Evolutionary conservation across 768 basidiomycete genomes (phyloP), one percentile per base, ranked within the genome.

Genomic region (Amanita molliuscula): DNA sequence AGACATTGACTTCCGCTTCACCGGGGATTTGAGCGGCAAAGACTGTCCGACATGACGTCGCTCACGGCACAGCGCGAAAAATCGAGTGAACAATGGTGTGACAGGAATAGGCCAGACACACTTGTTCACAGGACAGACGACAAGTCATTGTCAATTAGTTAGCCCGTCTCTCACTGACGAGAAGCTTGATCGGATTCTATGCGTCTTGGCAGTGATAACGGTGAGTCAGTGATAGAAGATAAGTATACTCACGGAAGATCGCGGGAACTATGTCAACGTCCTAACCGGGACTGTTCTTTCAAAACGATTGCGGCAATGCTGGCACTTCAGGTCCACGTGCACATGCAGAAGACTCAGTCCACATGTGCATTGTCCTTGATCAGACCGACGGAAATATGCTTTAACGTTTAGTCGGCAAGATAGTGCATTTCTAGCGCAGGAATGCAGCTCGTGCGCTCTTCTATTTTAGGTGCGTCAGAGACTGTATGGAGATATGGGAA

Each of bases 161-260:
- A 20, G 9, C 18, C 15, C 20, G 13, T 20, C 21, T 33, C 18
- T 34, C 33, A 23, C 20, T 47, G n/a, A 33, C 46, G 20, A 37
- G 46, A 37, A 47, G 15, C 20, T 26, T 47, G 46, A 37, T 35
- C 34, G 34, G 31, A 6, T 47, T 2, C 15, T 47, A 4, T 6
- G 29, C 15, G 21, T 36, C 33, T 45, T 33, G 13, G 20, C 31
- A 37, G 20, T 8, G 46, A n/a, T 34, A 11, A 29, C 9, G 25
- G 6, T 47, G 46, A 47, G 35, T 47, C 46, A 47, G 18, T 13
- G n/a, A 47, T 15, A n/a, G 35, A 46, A 36, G 46, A 15, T 36
- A 25, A 15, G 23, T 9, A 37, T 47, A 36, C 36, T 36, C 46
- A 38, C 36, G 46, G 9, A 37, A 25, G 18, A 47, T 35, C 46